phyloP scores from a whole-genome alignment of 140 eudicot species.

The Oenanthe javanica region DNA sequence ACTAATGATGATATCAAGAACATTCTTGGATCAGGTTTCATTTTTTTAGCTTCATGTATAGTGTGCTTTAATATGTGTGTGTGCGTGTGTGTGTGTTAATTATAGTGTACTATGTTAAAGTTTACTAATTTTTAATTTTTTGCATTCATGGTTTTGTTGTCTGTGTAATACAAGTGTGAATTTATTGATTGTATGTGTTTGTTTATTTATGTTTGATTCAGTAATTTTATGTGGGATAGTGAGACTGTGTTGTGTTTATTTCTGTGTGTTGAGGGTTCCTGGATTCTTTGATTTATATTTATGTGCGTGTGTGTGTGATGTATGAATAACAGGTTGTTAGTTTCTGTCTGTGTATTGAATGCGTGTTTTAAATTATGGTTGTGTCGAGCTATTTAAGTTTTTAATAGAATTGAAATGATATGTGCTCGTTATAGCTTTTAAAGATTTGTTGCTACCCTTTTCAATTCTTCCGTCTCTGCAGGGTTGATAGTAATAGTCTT shows the following conservation, averaged over 20 bases:
- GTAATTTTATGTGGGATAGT: not conserved
- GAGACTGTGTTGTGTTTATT: not conserved
- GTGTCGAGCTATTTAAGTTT: not conserved
- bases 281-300: not conserved
- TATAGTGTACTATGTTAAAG: too few relatives aligned
- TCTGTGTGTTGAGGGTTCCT: not conserved
- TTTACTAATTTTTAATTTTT: too few relatives aligned
- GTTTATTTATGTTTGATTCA: not conserved
- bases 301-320: not conserved
- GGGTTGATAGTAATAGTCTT: not conserved
- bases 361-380: not conserved
- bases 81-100: too few relatives aligned
- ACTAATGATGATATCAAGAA: slow-evolving; percentile 4
- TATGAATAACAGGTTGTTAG: not conserved
- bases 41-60: not conserved
- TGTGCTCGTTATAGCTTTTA: not conserved
- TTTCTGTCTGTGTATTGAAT: not conserved
- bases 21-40: not conserved
- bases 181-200: too few relatives aligned
- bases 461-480: not conserved
- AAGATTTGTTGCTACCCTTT: not conserved
- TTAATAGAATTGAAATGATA: not conserved
- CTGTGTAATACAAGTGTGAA: too few relatives aligned
- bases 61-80: too few relatives aligned
- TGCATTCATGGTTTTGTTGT: too few relatives aligned